Percentiles rank a stretch among this genome's conserved stretches.
Evolutionary conservation across 805 yeast genomes (phyloP).

Genomic region (Ogataea philodendri): DNA sequence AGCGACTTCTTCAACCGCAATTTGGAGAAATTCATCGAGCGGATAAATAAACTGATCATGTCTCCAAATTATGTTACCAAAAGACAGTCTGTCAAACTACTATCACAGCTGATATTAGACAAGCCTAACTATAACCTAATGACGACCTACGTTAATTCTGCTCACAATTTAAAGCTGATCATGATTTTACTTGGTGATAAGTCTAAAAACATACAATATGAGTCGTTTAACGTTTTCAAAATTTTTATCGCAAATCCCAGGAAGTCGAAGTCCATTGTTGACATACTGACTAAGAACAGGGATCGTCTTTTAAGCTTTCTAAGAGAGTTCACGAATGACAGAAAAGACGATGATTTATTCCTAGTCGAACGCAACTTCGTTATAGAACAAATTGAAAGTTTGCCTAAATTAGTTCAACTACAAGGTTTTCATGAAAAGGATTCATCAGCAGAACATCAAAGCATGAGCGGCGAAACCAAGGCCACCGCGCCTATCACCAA

Average conservation of each 20-base stretch:
- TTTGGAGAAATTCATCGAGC: slow-evolving; percentile 53
- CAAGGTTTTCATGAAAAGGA: slow-evolving; percentile 10
- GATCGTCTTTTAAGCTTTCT: slow-evolving; percentile 71
- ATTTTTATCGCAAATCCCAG: slow-evolving; percentile 96
- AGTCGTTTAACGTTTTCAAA: slow-evolving; percentile 91
- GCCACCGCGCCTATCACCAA: no score
- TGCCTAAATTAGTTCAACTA: slow-evolving; percentile 54
- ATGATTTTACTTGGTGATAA: slow-evolving; percentile 87
- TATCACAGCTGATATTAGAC: slow-evolving; percentile 68
- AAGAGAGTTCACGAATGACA: slow-evolving; percentile 57
- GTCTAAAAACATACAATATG: slow-evolving; percentile 83
- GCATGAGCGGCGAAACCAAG: no score
- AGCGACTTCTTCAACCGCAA: slow-evolving; percentile 66
- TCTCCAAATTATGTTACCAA: slow-evolving; percentile 87
- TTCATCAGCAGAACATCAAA: background rate
- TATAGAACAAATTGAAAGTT: slow-evolving; percentile 64
- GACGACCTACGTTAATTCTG: slow-evolving; percentile 72
- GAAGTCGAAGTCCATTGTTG: slow-evolving; percentile 74
- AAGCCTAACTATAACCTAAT: slow-evolving; percentile 70
- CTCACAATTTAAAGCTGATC: slow-evolving; percentile 78
- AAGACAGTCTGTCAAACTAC: slow-evolving; percentile 79
- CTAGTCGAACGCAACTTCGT: slow-evolving; percentile 81
- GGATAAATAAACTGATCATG: slow-evolving; percentile 67
- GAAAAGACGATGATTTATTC: slow-evolving; percentile 63
- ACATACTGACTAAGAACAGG: slow-evolving; percentile 80